phyloP scores from a whole-genome alignment of 805 yeast genomes.

The Yarrowia bubula region DNA sequence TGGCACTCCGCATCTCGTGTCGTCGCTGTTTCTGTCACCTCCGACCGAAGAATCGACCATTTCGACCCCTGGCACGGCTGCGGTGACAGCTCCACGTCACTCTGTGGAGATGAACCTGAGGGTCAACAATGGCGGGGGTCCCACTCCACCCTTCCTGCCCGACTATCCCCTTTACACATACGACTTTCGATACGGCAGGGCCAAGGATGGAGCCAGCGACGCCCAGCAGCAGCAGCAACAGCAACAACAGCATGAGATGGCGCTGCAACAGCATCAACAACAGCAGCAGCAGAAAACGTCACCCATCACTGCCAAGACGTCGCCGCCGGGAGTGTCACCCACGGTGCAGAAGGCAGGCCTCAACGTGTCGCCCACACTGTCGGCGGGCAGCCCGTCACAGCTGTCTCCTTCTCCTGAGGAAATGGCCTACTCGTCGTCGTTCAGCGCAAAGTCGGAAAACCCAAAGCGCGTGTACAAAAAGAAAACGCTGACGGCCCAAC shows the following conservation, averaged over 20 bases:
- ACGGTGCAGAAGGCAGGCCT: background rate
- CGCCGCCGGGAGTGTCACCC: background rate
- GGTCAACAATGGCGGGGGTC: background rate
- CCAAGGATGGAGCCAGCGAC: background rate
- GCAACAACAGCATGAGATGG: background rate
- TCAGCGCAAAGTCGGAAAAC: background rate
- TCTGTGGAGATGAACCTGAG: conserved; percentile 1
- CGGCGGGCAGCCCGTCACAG: background rate
- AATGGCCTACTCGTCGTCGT: conserved; percentile 19
- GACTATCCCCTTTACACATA: conserved; percentile 2
- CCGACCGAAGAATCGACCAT: conserved; percentile 10
- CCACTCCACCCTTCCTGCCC: conserved; percentile 8
- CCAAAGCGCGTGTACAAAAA: conserved; percentile 15
- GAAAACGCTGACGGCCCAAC: conserved; percentile 18
- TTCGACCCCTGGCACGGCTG: conserved; percentile 20
- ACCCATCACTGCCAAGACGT: background rate
- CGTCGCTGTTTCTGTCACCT: conserved; percentile 1
- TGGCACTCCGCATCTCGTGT: conserved; percentile 8
- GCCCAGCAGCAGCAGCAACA: background rate
- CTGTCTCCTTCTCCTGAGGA: background rate
- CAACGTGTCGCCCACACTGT: background rate
- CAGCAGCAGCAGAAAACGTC: background rate
- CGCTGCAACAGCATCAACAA: background rate
- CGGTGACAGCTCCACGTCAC: background rate
- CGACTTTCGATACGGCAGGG: background rate